These are phyloP conservation scores for Vanilla planifolia DNA, from an alignment of 106 monocot species.

Conservation along the genomic window DNA sequence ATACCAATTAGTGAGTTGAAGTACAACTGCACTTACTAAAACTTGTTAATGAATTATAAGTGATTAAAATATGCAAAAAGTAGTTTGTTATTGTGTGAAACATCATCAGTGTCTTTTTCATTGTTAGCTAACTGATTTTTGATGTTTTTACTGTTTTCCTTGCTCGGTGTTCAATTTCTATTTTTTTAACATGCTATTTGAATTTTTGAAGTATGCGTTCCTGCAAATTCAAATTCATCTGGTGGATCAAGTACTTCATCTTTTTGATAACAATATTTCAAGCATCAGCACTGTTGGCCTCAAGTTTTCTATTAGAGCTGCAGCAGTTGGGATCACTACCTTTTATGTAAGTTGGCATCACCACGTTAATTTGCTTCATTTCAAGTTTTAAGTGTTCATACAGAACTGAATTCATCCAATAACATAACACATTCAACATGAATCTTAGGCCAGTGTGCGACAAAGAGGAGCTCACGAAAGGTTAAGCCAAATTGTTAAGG, in stretches of 20 bases:
- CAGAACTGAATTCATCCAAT: not conserved
- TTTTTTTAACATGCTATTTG: not conserved
- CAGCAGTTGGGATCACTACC: conserved; percentile 44
- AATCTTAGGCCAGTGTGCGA: conserved; percentile 52
- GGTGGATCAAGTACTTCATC: conserved; percentile 52
- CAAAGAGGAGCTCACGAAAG: conserved; percentile 52
- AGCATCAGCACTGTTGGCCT: conserved; percentile 23
- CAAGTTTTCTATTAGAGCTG: conserved; percentile 62
- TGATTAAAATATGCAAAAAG: no score
- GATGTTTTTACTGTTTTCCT: not conserved
- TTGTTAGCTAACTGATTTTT: no score
- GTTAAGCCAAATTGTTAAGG: conserved; percentile 65
- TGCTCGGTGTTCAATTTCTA: not conserved
- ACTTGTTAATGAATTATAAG: no score
- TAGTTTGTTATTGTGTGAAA: no score
- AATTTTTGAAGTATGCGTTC: conserved; percentile 54
- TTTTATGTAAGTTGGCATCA: conserved; percentile 69
- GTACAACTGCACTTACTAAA: no score
- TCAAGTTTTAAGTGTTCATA: not conserved
- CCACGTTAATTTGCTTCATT: not conserved
- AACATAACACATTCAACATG: conserved; percentile 8
- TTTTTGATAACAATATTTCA: conserved; percentile 34
- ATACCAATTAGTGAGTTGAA: no score
- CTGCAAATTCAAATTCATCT: conserved; percentile 72
- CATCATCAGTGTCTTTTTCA: no score